Evolutionary conservation across 441 rosid species (phyloP).

Genomic region (Brassica hybrid): DNA sequence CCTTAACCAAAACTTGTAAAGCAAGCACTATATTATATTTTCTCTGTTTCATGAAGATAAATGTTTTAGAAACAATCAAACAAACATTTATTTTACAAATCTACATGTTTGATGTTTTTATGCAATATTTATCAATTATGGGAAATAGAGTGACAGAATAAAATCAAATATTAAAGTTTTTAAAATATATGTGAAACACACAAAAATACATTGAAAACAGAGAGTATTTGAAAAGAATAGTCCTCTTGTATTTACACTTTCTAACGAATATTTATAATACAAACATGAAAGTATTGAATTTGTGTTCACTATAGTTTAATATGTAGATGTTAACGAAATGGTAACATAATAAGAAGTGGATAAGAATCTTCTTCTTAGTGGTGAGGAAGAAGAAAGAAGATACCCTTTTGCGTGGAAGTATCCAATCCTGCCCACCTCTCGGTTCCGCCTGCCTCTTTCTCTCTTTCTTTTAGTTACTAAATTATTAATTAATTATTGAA

Average conservation of each 20-base stretch:
- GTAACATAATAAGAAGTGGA: constrained; percentile 24
- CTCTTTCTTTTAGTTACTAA: neutral
- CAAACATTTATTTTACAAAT: neutral
- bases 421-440: constrained; percentile 33
- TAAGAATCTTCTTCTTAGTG: constrained; percentile 41
- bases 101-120: neutral
- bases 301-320: neutral
- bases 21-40: neutral
- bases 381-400: constrained; percentile 33
- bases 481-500: neutral
- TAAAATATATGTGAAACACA: no score
- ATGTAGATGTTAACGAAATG: neutral
- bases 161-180: no score
- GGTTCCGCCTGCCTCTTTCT: constrained; percentile 30
- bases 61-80: neutral
- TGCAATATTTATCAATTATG: neutral
- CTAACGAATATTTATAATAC: no score
- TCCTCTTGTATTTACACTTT: no score
- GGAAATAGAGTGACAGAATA: no score
- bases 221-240: no score
- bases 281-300: neutral
- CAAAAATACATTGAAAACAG: no score
- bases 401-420: constrained; percentile 37
- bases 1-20: neutral
- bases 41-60: neutral